Conservation (phyloP, 768 basidiomycete species). For the Pleurotus ostreatus region DNA sequence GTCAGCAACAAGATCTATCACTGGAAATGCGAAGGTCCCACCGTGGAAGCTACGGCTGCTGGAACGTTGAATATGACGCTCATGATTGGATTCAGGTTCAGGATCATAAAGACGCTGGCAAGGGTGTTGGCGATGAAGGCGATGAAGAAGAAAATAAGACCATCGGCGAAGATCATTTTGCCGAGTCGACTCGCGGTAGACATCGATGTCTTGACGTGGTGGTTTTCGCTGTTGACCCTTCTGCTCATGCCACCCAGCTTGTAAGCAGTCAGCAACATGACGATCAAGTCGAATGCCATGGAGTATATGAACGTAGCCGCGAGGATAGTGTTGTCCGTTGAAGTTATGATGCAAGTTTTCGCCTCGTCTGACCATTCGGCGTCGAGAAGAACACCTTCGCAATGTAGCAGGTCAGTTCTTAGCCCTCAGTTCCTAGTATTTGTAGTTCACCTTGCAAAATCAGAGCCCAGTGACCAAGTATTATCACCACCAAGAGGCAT, state of each 20-base stretch:
- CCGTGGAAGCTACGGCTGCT: slow-evolving; percentile 64
- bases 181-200: slow-evolving; percentile 43
- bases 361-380: slow-evolving; percentile 45
- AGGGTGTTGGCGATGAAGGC: slow-evolving; percentile 50
- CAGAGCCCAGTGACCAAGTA: slow-evolving; percentile 68
- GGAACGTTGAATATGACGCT: slow-evolving; percentile 73
- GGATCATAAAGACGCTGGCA: slow-evolving; percentile 60
- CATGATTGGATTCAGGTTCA: slow-evolving; percentile 67
- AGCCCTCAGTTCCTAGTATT: too few relatives aligned
- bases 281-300: slow-evolving; percentile 68
- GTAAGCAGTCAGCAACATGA: slow-evolving; percentile 55
- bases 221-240: slow-evolving; percentile 1
- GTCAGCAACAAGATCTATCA: too few relatives aligned
- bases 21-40: slow-evolving; percentile 24
- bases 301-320: slow-evolving; percentile 74
- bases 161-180: slow-evolving; percentile 66
- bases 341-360: slow-evolving; percentile 47
- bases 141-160: slow-evolving; percentile 73
- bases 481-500: slow-evolving; percentile 42
- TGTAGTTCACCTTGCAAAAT: slow-evolving; percentile 53
- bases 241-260: slow-evolving; percentile 39
- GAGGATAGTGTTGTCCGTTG: slow-evolving; percentile 60
- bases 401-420: too few relatives aligned
- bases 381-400: slow-evolving; percentile 51
- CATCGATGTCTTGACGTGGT: slow-evolving; percentile 11